Percentiles rank a stretch among this genome's conserved stretches.
These are phyloP conservation scores for Echeveria elegans DNA, from an alignment of 164 flowering plant genomes.

Conservation along the genomic window DNA sequence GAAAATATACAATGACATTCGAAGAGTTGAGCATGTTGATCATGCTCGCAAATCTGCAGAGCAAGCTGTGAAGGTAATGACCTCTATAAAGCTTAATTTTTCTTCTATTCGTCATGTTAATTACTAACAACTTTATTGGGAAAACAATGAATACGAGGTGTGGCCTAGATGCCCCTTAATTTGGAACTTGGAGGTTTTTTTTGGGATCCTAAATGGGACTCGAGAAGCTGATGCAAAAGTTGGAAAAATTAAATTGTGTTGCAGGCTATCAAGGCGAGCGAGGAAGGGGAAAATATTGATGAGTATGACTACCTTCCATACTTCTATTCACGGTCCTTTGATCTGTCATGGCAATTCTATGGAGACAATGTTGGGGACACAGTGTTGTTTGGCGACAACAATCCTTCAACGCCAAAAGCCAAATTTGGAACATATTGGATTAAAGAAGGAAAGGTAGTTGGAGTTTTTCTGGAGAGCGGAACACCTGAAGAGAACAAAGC, in stretches of 20 bases:
- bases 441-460: slow-evolving; percentile 77
- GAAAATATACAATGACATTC: slow-evolving; percentile 70
- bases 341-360: slow-evolving; percentile 83
- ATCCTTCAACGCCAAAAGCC: slow-evolving; percentile 48
- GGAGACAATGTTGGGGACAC: slow-evolving; percentile 96
- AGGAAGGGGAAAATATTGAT: slow-evolving; percentile 92
- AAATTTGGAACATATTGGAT: slow-evolving; percentile 97
- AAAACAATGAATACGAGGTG: neutral
- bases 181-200: neutral
- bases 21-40: slow-evolving; percentile 97
- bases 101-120: too few species aligned
- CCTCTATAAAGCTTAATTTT: neutral
- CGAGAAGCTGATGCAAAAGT: neutral
- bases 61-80: slow-evolving; percentile 84
- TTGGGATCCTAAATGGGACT: too few species aligned
- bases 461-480: slow-evolving; percentile 87
- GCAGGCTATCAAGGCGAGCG: slow-evolving; percentile 82
- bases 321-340: too few species aligned
- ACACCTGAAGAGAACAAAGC: slow-evolving; percentile 93
- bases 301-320: slow-evolving; percentile 19
- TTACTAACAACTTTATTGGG: neutral
- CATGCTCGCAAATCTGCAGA: slow-evolving; percentile 97
- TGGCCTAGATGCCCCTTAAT: too few species aligned
- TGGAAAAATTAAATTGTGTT: neutral
- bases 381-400: slow-evolving; percentile 71